Base-by-base conservation (phyloP, 805 yeast genomes). In the Cyberlindnera mississippiensis region DNA sequence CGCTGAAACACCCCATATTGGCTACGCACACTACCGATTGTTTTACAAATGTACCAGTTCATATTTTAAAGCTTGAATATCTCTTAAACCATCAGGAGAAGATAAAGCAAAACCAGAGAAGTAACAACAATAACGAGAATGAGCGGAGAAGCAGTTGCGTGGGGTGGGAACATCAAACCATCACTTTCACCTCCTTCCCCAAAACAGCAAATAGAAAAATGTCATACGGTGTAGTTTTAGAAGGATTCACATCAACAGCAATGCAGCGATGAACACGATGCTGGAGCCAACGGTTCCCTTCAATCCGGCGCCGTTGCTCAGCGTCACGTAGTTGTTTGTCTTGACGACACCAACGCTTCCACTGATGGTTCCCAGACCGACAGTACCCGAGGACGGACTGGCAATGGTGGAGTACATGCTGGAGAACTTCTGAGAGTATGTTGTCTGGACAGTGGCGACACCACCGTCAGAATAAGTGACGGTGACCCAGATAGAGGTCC, bases 291-390 rank as follows among this genome's bases (percentile, higher is more conserved):
- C 6, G 4, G 42, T 22, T 13, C 47, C 42, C 16, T 8, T 33
- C 8, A 35, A 18, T 6, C 24, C 24, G 22, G 40, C 49, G 18
- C 42, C 48, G 29, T 46, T 46, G 19, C 48, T 33, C 15, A 50
- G 13, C 1, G 85, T 78, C 9, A 63, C 50, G 28, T 52, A 55
- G 30, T 61, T 49, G 52, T 77, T 74, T 1, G 73, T 55, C 56
- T 78, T 74, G 3, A 76, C 62, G 3, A 66, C 61, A 4, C 97
- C 98, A 11, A 86, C 78, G 0, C 72, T 61, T 2, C 96, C 96
- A 5, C 72, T 52, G 16, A 82, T 54, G 3, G 87, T 66, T 1
- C 98, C 98, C 39, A 91, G 59, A 0, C 97, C 97, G 37, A 89
- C 71, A 4, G 75, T 58, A 2, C 97, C 99, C 0, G 79, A 52